phyloP scores from a whole-genome alignment of 495 filamentous ascomycete species.

The Neurospora sp. region DNA sequence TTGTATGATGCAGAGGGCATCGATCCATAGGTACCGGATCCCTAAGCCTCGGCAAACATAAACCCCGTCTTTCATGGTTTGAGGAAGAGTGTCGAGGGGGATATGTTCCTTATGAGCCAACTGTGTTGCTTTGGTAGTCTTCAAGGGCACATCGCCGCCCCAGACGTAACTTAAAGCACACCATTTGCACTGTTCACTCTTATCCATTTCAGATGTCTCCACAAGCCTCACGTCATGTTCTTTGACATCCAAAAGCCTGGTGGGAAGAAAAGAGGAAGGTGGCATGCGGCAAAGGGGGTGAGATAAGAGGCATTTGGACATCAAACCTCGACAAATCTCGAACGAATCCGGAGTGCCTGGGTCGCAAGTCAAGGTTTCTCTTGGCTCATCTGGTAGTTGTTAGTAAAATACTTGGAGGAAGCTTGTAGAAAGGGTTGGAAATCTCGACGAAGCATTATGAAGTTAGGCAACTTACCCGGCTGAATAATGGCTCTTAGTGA shows the following conservation, averaged over 20 bases:
- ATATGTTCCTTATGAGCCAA: not conserved
- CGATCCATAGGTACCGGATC: not conserved
- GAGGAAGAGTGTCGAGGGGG: not conserved
- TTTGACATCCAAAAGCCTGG: not conserved
- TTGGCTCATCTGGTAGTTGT: not conserved
- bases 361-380: not conserved
- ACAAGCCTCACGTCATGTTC: not conserved
- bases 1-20: conserved; percentile 1
- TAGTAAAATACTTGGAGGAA: not conserved
- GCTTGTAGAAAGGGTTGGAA: not conserved
- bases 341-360: not conserved
- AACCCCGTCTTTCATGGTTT: not conserved
- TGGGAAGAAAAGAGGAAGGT: not conserved
- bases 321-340: not conserved
- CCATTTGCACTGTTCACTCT: not conserved
- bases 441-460: not conserved
- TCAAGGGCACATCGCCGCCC: not conserved
- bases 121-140: not conserved
- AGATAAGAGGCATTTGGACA: not conserved
- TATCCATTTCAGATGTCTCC: not conserved
- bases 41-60: not conserved
- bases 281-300: not conserved
- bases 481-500: not conserved
- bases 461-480: not conserved
- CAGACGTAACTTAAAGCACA: conserved; percentile 2